A percentile compares a stretch with the other conserved stretches of the same genome.
phyloP scores from a whole-genome alignment of 495 filamentous ascomycete genomes.

The Articulospora tetracladia region DNA sequence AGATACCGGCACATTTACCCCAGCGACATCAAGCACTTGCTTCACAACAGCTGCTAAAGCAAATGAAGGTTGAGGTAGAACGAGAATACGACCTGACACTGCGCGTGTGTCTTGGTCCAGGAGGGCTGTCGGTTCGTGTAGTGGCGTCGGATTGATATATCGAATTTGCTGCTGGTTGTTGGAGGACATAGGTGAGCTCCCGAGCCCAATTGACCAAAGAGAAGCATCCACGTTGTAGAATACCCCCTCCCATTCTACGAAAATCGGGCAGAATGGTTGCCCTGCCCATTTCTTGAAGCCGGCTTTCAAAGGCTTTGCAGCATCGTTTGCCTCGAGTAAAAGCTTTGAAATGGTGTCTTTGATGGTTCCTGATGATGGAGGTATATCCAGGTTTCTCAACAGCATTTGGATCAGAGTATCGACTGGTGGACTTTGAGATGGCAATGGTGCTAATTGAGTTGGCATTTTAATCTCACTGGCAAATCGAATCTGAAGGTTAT shows the following conservation, averaged over 20 bases:
- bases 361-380: background rate
- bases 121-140: conserved; percentile 1
- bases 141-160: background rate
- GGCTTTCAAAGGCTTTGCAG: background rate
- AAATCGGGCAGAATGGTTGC: conserved; percentile 46
- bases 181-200: background rate
- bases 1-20: background rate
- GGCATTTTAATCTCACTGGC: background rate
- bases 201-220: conserved; percentile 24
- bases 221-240: conserved; percentile 42
- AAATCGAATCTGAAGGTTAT: conserved; percentile 12
- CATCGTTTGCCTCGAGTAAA: background rate
- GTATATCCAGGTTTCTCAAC: background rate
- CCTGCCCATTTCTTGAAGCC: background rate
- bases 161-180: conserved; percentile 4
- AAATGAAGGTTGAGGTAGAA: conserved; percentile 43
- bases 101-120: conserved; percentile 26
- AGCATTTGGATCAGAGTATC: background rate
- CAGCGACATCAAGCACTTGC: background rate
- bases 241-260: conserved; percentile 48
- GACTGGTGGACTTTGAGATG: background rate
- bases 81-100: conserved; percentile 36
- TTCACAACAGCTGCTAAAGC: conserved; percentile 30
- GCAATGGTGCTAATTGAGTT: background rate
- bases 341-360: background rate